phyloP scores from a whole-genome alignment of 768 basidiomycete species.

The Naganishia vaughanmartiniae region DNA sequence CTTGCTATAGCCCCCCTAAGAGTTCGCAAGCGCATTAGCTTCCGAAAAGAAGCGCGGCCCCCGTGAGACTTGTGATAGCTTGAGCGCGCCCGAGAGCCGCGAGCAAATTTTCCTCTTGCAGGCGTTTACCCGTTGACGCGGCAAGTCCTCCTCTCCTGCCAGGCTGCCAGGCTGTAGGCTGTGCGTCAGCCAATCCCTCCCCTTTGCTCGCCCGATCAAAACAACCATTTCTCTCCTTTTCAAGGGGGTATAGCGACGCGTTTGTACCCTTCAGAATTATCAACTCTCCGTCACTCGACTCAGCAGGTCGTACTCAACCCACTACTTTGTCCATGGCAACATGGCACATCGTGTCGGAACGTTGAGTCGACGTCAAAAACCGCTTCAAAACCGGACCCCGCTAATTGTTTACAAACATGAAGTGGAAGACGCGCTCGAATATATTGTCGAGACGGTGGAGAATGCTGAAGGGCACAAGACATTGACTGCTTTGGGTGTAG shows the following conservation, averaged over 20 bases:
- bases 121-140: conserved; percentile 16
- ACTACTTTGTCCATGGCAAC: conserved; percentile 26
- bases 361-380: conserved; percentile 28
- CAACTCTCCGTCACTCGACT: conserved; percentile 19
- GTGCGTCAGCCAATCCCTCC: conserved; percentile 15
- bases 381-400: conserved; percentile 26
- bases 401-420: conserved; percentile 27
- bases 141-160: neutral
- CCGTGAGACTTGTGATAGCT: neutral
- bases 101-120: conserved; percentile 14
- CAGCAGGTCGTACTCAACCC: conserved; percentile 22
- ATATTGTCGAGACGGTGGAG: conserved; percentile 53
- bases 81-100: neutral
- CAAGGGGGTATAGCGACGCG: neutral
- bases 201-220: conserved; percentile 25
- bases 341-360: conserved; percentile 27
- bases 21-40: neutral
- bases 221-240: conserved; percentile 12
- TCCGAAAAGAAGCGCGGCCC: neutral
- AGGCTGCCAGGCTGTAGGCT: neutral
- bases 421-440: conserved; percentile 28
- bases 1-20: neutral
- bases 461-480: conserved; percentile 81
- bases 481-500: conserved; percentile 79
- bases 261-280: neutral